Conservation (phyloP, 164 flowering plant species). For the Stephania japonica region DNA sequence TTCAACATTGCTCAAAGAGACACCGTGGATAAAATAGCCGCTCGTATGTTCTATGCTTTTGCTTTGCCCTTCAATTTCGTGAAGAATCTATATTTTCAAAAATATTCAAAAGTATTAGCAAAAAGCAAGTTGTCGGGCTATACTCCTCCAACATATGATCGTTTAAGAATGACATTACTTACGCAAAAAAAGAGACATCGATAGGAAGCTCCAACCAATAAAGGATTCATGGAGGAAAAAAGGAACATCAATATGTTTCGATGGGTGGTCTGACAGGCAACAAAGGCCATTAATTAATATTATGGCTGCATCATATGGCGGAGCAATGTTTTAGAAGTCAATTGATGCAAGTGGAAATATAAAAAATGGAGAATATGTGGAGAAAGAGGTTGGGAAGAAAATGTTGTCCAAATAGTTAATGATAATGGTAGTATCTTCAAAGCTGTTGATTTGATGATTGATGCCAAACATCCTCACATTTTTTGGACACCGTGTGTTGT, state of each 20-base stretch:
- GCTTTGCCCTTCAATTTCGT: not conserved
- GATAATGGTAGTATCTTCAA: slow-evolving; percentile 1
- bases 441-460: not conserved
- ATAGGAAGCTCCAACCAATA: not conserved
- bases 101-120: not conserved
- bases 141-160: not conserved
- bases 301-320: too few species aligned
- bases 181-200: not conserved
- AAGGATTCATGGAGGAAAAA: not conserved
- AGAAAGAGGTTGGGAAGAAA: not conserved
- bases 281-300: not conserved
- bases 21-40: not conserved
- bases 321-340: not conserved
- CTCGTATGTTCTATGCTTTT: not conserved
- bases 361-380: not conserved
- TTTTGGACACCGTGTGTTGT: slow-evolving; percentile 9
- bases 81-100: not conserved
- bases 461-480: slow-evolving; percentile 3
- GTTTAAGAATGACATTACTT: not conserved
- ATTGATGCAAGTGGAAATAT: not conserved
- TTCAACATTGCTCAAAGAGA: not conserved
- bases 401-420: slow-evolving; percentile 1
- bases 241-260: not conserved
- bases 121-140: not conserved
- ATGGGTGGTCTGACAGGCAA: slow-evolving; percentile 8